These are phyloP conservation scores for Tylopilus sp. DNA, from an alignment of 1,284 basidiomycete genomes.

Conservation along the genomic window DNA sequence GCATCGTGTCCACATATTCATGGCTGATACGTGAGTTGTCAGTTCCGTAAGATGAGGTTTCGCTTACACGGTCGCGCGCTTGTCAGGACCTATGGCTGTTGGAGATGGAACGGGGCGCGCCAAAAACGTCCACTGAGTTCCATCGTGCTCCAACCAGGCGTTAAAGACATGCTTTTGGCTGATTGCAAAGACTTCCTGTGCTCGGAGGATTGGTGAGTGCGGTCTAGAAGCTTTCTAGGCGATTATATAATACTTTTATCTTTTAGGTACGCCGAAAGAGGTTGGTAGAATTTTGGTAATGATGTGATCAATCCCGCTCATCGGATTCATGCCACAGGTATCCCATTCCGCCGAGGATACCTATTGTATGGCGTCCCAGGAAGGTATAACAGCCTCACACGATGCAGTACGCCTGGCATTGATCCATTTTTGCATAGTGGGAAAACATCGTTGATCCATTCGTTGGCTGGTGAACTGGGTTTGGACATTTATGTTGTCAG, in stretches of 20 bases:
- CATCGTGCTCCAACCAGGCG: constrained; percentile 76
- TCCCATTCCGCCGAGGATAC: constrained; percentile 82
- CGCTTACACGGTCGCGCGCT: constrained; percentile 8
- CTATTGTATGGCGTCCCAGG: constrained; percentile 78
- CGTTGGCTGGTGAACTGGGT: constrained; percentile 79
- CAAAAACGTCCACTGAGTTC: constrained; percentile 84
- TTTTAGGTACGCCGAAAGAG: constrained; percentile 76
- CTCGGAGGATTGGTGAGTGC: constrained; percentile 73
- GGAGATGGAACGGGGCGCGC: constrained; percentile 81
- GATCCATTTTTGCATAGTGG: constrained; percentile 45
- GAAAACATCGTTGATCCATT: constrained; percentile 80
- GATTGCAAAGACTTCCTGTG: constrained; percentile 80
- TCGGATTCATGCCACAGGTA: constrained; percentile 45
- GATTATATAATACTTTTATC: constrained; percentile 13
- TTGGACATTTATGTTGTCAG: constrained; percentile 85
- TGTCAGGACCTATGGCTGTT: constrained; percentile 60
- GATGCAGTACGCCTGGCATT: constrained; percentile 5
- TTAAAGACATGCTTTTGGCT: constrained; percentile 80
- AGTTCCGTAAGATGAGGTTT: constrained; percentile 9
- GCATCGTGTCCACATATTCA: constrained; percentile 79
- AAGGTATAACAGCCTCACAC: constrained; percentile 46
- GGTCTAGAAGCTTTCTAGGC: constrained; percentile 9
- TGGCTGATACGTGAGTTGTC: constrained; percentile 72
- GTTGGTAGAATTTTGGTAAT: constrained; percentile 38
- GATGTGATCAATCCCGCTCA: constrained; percentile 19